Base-by-base conservation (phyloP, 345 rosid species). In the Anacardium occidentale region DNA sequence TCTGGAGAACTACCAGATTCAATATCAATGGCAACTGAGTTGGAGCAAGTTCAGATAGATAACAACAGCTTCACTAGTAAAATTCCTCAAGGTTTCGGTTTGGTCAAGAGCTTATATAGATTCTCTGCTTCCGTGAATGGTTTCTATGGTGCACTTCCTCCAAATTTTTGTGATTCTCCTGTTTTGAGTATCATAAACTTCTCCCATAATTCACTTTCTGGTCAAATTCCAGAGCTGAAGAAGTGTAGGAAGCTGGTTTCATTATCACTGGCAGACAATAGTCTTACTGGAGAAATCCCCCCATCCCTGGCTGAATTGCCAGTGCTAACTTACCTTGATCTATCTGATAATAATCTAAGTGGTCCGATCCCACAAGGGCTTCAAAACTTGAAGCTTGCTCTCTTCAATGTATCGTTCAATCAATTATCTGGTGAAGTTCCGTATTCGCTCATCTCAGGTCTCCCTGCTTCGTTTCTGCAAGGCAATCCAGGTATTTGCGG, bases 11-110 rank as follows among this genome's bases (percentile, higher is more conserved):
- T 94, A 47, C 91, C 93, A 0, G 88, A 86, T 55, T 84, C 86
- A 22, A 81, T 94, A 58, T 85, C 94, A 40, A 80, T 76, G 85
- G 97, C 96, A 75, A 67, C 85, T 71, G 86, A 74, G 68, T 58
- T 94, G 78, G 98, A 91, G 88, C 97, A 94, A 85, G 87, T 91
- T 79, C 96, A 91, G 86, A 87, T 94, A 32, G 96, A 91, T 72
- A 89, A 89, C 82, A 94, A 94, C 75, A 86, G 84, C 54, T 90
- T 91, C 58, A 69, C 89, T 54, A 83, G 96, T 70, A 76, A 75
- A 71, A 86, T 94, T 62, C 95, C 97, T 0, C 81, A 54, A 12
- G 96, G 93, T 72, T 91, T 90, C 76, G 98, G 96, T 55, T 62
- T 77, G 67, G 83, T 91, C 50, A 94, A 85, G 94, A 90, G 78